Evolutionary conservation across 257 asterid species (phyloP), one percentile per base, ranked within the genome.

Genomic region (Sherardia arvensis): DNA sequence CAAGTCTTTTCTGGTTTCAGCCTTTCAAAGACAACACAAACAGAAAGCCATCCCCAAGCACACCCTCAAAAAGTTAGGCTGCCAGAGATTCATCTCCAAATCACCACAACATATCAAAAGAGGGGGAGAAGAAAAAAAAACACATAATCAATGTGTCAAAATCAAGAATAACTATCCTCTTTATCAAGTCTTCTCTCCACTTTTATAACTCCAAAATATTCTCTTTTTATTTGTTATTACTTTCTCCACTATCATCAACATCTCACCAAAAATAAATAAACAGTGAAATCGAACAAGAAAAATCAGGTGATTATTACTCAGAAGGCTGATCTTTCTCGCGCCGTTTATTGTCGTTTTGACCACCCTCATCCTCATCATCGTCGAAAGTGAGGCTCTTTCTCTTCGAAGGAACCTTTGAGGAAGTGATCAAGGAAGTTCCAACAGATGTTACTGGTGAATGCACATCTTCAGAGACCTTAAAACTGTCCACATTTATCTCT

Each of bases 11-110:
- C 38, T 45, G 60, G 43, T 59, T 54, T 20, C 68, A 61, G 57
- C 62, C 72, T 60, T 66, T 61, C 45, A 67, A 67, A 14, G 38
- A 65, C 68, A 64, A 53, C 8, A 54, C 56, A 53, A 53, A 66
- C n/a, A 38, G 54, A 68, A 71, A 73, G 70, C 69, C 61, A 30
- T 76, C 68, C 78, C 70, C 61, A 66, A 67, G 77, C 84, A 71
- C 61, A 61, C 80, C 83, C 89, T 69, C 73, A 74, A 22, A 83
- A 80, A 77, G 67, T 74, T 73, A 69, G 91, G 83, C 81, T 78
- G 82, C 87, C 74, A 62, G 71, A 78, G 85, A 61, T 61, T 53
- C 27, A 62, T 49, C 26, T 55, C 8, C 53, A 34, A 47, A 64
- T 67, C 62, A 21, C 61, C 70, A 80, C 63, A 30, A 63, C 64